Base-by-base conservation (phyloP, 176 grass and related monocot species). In the Oryza glumipatula region DNA sequence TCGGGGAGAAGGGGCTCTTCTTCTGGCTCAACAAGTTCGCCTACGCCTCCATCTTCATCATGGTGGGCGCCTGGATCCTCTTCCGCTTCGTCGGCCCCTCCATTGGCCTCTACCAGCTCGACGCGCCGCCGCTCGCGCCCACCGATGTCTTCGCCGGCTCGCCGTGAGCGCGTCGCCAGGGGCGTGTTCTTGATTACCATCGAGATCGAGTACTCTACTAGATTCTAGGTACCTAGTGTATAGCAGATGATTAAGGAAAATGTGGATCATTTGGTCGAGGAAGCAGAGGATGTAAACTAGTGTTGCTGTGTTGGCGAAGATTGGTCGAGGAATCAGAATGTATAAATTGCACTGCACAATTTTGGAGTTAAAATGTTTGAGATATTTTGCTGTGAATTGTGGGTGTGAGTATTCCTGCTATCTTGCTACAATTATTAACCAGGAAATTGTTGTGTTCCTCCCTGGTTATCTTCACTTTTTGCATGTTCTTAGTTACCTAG, bases 21-120 rank as follows among this genome's bases (percentile, higher is more conserved):
- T 98, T 92, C 84, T 98, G 91, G 96, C 87, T 98, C 85, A 98
- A 98, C 87, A 98, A 98, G 87, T 89, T 95, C 47, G 93, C 96
- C 39, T 98, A 98, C 78, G 91, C 91, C 61, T 94, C 93, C 76
- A 98, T 98, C 84, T 98, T 94, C 84, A 76, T 92, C 80, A 74
- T 95, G 52, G 73, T 86, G 58, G 93, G 93, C 69, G 93, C 79
- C 24, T 98, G 96, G 96, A 54, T 98, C 68, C 87, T 98, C 16
- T 98, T 98, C 86, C 93, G 91, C 77, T 98, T 98, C 88, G 89
- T 98, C 49, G 96, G 96, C 0, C 93, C 96, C 7, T 86, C 88
- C 19, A 24, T 93, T 19, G 93, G 93, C 0, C 61, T 98, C 22
- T 98, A 98, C 76, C 87, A 98, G 87, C 91, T 98, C 85, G 92